phyloP scores from a whole-genome alignment of 768 basidiomycete genomes.

The Fomitopsis pulvina region DNA sequence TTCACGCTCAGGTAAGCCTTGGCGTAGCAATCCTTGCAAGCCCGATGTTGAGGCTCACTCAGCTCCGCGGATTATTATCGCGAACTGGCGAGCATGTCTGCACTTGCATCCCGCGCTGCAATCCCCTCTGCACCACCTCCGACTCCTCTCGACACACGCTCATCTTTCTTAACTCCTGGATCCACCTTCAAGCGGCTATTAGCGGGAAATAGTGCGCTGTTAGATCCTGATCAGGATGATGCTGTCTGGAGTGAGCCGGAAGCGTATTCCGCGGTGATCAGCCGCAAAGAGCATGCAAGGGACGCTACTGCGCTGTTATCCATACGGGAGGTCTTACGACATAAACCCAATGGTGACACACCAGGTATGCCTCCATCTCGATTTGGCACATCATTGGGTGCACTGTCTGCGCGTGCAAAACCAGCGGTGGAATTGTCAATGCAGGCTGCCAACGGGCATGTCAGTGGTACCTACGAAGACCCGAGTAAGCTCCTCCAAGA shows the following conservation, averaged over 20 bases:
- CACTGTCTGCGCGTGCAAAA: slow-evolving; percentile 45
- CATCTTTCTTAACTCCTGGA: slow-evolving; percentile 44
- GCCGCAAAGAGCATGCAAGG: slow-evolving; percentile 55
- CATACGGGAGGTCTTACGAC: slow-evolving; percentile 55
- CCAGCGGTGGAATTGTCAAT: slow-evolving; percentile 50
- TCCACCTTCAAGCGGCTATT: slow-evolving; percentile 46
- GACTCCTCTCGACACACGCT: slow-evolving; percentile 22
- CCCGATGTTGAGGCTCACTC: background rate
- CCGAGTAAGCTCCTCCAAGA: slow-evolving; percentile 43
- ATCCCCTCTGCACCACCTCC: slow-evolving; percentile 17
- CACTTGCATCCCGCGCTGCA: slow-evolving; percentile 5
- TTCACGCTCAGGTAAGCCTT: slow-evolving; percentile 58
- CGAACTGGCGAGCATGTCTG: slow-evolving; percentile 28
- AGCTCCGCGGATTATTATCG: slow-evolving; percentile 57
- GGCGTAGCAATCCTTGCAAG: background rate
- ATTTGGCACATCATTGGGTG: slow-evolving; percentile 13
- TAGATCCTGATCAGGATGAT: slow-evolving; percentile 56
- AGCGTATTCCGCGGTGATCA: slow-evolving; percentile 50
- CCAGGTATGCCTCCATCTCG: slow-evolving; percentile 18
- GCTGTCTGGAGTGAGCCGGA: slow-evolving; percentile 57
- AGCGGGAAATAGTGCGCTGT: slow-evolving; percentile 29
- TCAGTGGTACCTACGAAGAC: slow-evolving; percentile 30
- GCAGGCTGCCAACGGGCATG: slow-evolving; percentile 44
- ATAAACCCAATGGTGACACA: slow-evolving; percentile 37
- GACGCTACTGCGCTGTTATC: slow-evolving; percentile 49